phyloP scores from a whole-genome alignment of 768 basidiomycete species.

The Jaapia argillacea region DNA sequence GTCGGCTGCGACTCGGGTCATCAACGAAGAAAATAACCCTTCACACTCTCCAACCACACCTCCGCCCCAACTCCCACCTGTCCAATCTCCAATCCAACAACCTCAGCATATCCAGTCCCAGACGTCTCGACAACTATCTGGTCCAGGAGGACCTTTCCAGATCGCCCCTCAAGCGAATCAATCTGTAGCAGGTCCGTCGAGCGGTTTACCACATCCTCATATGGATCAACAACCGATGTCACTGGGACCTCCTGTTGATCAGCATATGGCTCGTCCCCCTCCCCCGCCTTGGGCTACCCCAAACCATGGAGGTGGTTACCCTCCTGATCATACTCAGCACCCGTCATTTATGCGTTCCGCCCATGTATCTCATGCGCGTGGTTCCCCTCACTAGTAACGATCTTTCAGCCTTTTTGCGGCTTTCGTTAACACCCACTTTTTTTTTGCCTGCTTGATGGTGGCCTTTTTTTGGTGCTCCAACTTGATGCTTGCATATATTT shows the following conservation, averaged over 20 bases:
- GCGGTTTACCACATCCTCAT: too few relatives aligned
- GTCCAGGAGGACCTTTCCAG: too few relatives aligned
- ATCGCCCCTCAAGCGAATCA: too few relatives aligned
- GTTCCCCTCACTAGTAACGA: not conserved
- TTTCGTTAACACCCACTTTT: too few relatives aligned
- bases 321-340: not conserved
- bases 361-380: not conserved
- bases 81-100: not conserved
- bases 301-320: not conserved
- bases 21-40: not conserved
- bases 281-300: not conserved
- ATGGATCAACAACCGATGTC: not conserved
- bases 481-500: too few relatives aligned
- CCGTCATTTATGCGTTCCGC: not conserved
- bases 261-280: not conserved
- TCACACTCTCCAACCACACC: not conserved
- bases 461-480: too few relatives aligned
- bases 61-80: not conserved
- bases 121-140: too few relatives aligned
- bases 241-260: not conserved
- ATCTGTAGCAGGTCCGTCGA: too few relatives aligned
- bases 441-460: too few relatives aligned
- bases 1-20: conserved; percentile 21
- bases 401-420: too few relatives aligned
- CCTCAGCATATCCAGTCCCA: not conserved